phyloP scores from a whole-genome alignment of 2,329 filamentous ascomycete species.

The Ophiocordyceps robertsii region DNA sequence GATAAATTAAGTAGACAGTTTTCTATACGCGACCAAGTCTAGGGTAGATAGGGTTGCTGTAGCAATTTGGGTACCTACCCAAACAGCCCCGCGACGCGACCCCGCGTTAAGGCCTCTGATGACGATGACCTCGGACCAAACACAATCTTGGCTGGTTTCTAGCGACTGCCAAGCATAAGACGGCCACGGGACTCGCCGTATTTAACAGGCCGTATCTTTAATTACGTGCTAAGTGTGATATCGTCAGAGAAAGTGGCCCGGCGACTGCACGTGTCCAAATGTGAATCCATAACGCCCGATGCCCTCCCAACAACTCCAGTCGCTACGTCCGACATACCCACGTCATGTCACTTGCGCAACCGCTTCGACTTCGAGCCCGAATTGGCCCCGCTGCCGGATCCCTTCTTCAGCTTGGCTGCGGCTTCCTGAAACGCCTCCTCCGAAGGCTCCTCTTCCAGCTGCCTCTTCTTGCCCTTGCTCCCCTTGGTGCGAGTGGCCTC shows the following conservation, averaged over 20 bases:
- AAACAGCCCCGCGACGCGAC: neutral
- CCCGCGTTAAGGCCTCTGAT: neutral
- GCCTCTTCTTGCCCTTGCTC: constrained; percentile 39
- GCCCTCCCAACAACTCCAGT: neutral
- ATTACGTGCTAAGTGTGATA: too few species aligned
- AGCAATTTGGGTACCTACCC: too few species aligned
- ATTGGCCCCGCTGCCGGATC: neutral
- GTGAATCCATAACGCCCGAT: neutral
- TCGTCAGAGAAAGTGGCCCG: neutral
- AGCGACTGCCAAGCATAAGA: neutral
- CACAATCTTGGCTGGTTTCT: neutral
- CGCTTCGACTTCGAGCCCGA: neutral
- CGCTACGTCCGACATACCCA: neutral
- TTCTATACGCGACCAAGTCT: too few species aligned
- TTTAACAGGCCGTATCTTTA: neutral
- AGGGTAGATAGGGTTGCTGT: neutral
- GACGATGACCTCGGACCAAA: neutral
- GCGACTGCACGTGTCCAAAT: neutral
- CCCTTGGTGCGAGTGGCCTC: constrained; percentile 25
- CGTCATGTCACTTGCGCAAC: neutral
- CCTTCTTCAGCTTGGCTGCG: constrained; percentile 31
- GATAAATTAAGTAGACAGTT: too few species aligned
- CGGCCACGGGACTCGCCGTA: neutral
- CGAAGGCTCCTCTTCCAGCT: constrained; percentile 48
- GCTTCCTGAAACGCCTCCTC: constrained; percentile 49